Percentiles rank a stretch among this genome's conserved stretches.
Evolutionary conservation across 129 eudicot genomes (phyloP).

Genomic region (Escallonia rubra): DNA sequence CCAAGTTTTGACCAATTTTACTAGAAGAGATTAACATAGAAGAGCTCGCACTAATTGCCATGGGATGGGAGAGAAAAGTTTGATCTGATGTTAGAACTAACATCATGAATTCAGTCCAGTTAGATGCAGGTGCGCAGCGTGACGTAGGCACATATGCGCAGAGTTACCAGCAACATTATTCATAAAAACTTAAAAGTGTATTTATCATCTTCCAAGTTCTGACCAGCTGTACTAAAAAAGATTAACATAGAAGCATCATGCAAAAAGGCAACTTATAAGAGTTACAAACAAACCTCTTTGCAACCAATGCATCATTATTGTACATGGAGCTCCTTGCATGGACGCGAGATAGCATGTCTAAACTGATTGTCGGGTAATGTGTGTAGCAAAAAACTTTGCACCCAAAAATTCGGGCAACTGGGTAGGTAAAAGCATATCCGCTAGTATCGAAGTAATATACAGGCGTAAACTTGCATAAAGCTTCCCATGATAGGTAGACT

Average conservation of each 20-base stretch:
- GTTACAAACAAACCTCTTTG: constrained; percentile 59
- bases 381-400: constrained; percentile 95
- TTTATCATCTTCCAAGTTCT: background rate
- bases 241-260: background rate
- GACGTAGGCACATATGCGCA: too few species aligned
- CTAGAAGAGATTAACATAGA: too few species aligned
- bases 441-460: constrained; percentile 83
- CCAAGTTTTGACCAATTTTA: too few species aligned
- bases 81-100: too few species aligned
- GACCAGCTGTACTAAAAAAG: background rate
- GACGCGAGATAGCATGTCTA: constrained; percentile 95
- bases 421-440: constrained; percentile 95
- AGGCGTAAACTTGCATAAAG: constrained; percentile 74
- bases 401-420: constrained; percentile 83
- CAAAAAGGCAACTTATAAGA: background rate
- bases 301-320: constrained; percentile 71
- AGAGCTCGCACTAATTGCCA: too few species aligned
- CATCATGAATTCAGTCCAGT: too few species aligned
- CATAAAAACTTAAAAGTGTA: background rate
- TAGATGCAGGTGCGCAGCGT: too few species aligned
- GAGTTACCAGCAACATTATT: too few species aligned
- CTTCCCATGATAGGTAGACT: constrained; percentile 83
- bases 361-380: constrained; percentile 93
- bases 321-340: constrained; percentile 73
- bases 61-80: too few species aligned